Conservation (phyloP, 805 yeast genomes). For the Metschnikowia kunwiensis region DNA sequence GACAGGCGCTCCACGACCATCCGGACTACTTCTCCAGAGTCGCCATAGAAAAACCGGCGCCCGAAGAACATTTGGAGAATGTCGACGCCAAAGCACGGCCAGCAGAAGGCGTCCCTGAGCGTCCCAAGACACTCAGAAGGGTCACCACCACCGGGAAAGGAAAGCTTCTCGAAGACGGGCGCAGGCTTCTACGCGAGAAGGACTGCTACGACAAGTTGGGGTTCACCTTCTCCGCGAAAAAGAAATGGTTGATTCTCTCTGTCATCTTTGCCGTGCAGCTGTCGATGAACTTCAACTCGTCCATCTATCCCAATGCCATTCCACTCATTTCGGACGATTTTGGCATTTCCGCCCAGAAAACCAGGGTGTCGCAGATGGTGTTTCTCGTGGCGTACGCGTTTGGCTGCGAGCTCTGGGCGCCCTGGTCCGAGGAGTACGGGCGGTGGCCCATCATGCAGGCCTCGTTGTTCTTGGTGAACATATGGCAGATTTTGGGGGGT, state of each 20-base stretch:
- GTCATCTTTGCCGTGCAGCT: conserved; percentile 37
- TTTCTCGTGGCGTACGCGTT: conserved; percentile 31
- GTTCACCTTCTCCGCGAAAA: conserved; percentile 26
- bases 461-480: conserved; percentile 28
- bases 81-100: not conserved
- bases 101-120: not conserved
- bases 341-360: conserved; percentile 22
- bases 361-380: conserved; percentile 28
- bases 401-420: conserved; percentile 36
- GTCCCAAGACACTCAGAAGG: conserved; percentile 8
- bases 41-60: conserved; percentile 7
- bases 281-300: conserved; percentile 42
- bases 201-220: conserved; percentile 38
- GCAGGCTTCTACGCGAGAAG: conserved; percentile 28
- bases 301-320: conserved; percentile 29
- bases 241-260: conserved; percentile 36
- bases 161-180: conserved; percentile 23
- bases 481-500: conserved; percentile 33
- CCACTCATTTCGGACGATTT: conserved; percentile 23
- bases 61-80: conserved; percentile 4
- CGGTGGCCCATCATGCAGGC: conserved; percentile 34
- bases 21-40: conserved; percentile 7
- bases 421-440: conserved; percentile 36
- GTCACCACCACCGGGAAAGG: conserved; percentile 18
- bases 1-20: conserved; percentile 1